Base-by-base conservation (phyloP, 2,329 filamentous ascomycete genomes). In the Annulohypoxylon truncatum region DNA sequence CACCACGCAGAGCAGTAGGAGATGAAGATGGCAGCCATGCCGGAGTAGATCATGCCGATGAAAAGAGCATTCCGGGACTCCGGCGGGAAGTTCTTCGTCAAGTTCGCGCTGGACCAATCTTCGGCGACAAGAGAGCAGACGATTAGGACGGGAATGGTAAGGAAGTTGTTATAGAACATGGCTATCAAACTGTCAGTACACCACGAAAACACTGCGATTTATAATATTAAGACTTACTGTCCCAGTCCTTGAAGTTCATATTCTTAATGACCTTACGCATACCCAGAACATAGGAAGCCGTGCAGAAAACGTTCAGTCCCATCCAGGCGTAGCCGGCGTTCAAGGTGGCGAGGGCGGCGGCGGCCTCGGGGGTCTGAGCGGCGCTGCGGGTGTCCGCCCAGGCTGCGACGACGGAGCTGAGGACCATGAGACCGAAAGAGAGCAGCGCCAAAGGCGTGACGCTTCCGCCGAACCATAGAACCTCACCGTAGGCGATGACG, bases 1-100 rank as follows among this genome's bases (percentile, higher is more conserved):
- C 96, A 98, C 96, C 96, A 99, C 35, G 96, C 96, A 13, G 95
- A 97, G 77, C 94, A 96, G 86, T 99, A 99, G n/a, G 95, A 98
- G 80, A 99, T 99, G 82, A 97, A 97, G 76, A 98, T 94, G 53
- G 94, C 92, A 33, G 90, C 94, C 57, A 97, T 85, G 65, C 96
- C 96, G 4, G 96, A 97, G 81, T 98, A 92, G 75, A 98, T 83
- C 92, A 98, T 97, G 76, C 94, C 92, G 65, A 92, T 82, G 72
- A 97, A 86, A 73, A 97, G 89, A 73, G 84, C 87, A 80, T 93
- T 96, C 74, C 94, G 92, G 31, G 89, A 84, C 70, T 91, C 91
- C n/a, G 83, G 73, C 2, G 96, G 96, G 83, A 99, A 99, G 85
- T 98, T 98, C 80, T 86, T 89, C 72, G 83, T 81, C 73, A 99